Evolutionary conservation across 345 rosid species (phyloP).

Genomic region (Streptanthus diversifolius): DNA sequence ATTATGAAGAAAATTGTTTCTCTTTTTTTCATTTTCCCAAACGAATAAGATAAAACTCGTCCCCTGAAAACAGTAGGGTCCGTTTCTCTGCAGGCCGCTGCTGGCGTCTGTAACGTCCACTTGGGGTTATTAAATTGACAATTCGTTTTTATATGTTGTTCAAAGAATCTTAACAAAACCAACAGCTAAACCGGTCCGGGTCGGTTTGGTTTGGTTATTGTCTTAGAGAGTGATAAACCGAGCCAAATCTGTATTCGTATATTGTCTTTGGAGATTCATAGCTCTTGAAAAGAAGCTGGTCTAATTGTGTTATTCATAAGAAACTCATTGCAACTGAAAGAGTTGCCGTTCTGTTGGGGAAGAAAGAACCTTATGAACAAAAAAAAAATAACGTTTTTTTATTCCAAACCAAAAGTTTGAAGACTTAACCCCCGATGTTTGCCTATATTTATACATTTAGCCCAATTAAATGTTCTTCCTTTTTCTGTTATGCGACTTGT

Average conservation of each 20-base stretch:
- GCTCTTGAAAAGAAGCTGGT: not conserved
- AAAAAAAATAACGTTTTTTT: constrained; percentile 1
- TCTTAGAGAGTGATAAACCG: not conserved
- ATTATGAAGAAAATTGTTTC: not conserved
- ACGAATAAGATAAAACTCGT: not conserved
- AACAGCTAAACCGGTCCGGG: not conserved
- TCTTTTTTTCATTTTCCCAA: not conserved
- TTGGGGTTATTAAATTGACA: not conserved
- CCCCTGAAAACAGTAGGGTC: not conserved
- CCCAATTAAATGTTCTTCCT: not conserved
- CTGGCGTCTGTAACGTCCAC: not conserved
- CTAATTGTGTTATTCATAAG: not conserved
- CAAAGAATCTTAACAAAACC: not conserved
- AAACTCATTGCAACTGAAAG: not conserved
- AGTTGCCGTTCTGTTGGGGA: not conserved
- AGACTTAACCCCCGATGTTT: constrained; percentile 19
- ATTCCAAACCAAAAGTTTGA: constrained; percentile 15
- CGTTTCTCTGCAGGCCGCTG: not conserved
- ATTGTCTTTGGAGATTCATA: not conserved
- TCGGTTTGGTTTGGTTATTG: not conserved
- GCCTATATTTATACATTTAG: constrained; percentile 17
- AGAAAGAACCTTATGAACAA: not conserved
- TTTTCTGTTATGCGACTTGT: not conserved
- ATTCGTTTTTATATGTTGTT: too few relatives aligned
- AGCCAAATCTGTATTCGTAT: not conserved